phyloP scores from a whole-genome alignment of 2,329 filamentous ascomycete species.

The Diaporthe batatas region DNA sequence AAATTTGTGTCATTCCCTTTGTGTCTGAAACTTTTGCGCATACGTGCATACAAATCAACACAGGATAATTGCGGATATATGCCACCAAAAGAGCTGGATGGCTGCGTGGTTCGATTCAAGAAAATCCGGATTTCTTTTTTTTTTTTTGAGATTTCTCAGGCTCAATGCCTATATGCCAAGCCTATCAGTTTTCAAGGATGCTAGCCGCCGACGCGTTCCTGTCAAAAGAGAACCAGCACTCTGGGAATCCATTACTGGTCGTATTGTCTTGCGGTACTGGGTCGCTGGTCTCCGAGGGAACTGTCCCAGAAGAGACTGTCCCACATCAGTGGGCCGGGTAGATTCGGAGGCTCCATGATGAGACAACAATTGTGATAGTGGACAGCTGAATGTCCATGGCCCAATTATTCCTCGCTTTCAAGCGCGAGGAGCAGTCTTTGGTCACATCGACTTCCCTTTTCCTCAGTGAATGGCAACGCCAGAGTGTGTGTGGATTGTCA shows the following conservation, averaged over 20 bases:
- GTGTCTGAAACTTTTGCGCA: not conserved
- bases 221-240: not conserved
- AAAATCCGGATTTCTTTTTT: not conserved
- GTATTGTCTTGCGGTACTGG: not conserved
- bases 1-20: not conserved
- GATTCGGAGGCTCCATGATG: constrained; percentile 16
- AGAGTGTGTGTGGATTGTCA: constrained; percentile 15
- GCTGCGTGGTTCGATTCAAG: not conserved
- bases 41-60: not conserved
- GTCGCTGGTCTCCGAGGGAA: not conserved
- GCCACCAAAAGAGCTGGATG: not conserved
- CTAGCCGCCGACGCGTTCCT: not conserved
- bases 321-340: constrained; percentile 13
- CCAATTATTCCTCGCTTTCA: not conserved
- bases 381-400: not conserved
- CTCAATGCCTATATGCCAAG: not conserved
- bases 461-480: constrained; percentile 10
- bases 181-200: not conserved
- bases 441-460: not conserved
- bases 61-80: not conserved
- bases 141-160: not conserved
- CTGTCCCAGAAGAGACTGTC: not conserved
- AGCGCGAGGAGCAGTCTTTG: not conserved
- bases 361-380: constrained; percentile 19
- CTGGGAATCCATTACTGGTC: not conserved